Base-by-base conservation (phyloP, 2,329 filamentous ascomycete species). In the Ophiobolus disseminans region DNA sequence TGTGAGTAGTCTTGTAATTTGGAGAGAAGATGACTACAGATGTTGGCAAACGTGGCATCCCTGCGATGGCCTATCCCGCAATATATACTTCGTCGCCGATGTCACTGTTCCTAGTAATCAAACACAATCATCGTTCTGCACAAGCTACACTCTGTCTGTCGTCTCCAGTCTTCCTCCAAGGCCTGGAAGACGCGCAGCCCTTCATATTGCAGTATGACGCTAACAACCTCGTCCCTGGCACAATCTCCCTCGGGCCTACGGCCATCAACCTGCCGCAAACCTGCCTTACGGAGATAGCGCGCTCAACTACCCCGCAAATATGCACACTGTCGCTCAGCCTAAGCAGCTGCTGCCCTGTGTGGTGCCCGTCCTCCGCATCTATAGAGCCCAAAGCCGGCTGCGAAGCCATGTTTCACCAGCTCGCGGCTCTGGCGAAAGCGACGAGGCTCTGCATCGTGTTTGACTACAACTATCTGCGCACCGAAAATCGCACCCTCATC, bases 161-260 rank as follows among this genome's bases (percentile, higher is more conserved):
- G 25, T 55, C 26, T 28, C 35, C 46, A 3, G 9, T 45, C 25
- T 39, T 45, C 17, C 19, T 59, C 21, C n/a, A 48, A 25, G 53
- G 47, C 23, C 48, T 37, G 25, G 36, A 50, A 6, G 43, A 54
- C 5, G 34, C 32, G 35, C 56, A 60, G 32, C 36, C 44, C 7
- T 59, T 63, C 21, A 48, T 52, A 17, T 40, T 63, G 11, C 44
- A 51, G n/a, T 62, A 60, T 37, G 42, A 58, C 48, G 58, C 58
- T 39, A 45, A 57, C 36, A 48, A 58, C 36, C 20, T 63, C 5
- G 47, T 50, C 13, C 54, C 47, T 36, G 54, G 45, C 35, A 38
- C 41, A 26, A 47, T 32, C 8, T 46, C 35, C 10, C 41, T 59
- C 11, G 21, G 45, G 3, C 26, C 48, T 5, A n/a, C n/a, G 5